Conservation (phyloP, 306 rosid genomes). For the Glycyrrhiza uralensis region DNA sequence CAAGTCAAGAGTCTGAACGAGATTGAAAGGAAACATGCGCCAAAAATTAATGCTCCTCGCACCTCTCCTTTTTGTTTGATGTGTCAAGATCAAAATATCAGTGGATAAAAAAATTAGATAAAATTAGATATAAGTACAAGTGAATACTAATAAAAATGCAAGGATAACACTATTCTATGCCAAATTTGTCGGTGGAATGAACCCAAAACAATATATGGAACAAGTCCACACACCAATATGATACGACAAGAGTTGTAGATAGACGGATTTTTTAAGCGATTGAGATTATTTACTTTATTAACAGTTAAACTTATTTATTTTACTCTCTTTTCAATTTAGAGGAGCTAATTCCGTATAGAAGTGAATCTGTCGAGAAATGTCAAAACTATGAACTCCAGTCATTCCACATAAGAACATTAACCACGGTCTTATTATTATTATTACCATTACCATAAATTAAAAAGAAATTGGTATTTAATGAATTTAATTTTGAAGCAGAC, state of each 20-base stretch:
- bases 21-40: background rate
- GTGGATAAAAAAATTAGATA: background rate
- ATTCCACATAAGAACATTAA: too few relatives aligned
- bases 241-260: constrained; percentile 13
- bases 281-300: too few relatives aligned
- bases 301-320: too few relatives aligned
- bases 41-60: background rate
- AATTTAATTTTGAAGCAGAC: background rate
- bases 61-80: background rate
- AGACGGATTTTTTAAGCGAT: too few relatives aligned
- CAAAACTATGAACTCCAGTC: too few relatives aligned
- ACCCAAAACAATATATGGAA: background rate
- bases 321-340: too few relatives aligned
- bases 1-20: background rate
- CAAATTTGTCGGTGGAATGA: constrained; percentile 41
- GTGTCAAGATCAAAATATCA: background rate
- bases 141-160: background rate
- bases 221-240: background rate
- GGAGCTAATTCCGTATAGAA: too few relatives aligned
- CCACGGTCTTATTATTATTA: too few relatives aligned
- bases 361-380: too few relatives aligned
- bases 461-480: background rate
- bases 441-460: background rate
- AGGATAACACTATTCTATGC: background rate
- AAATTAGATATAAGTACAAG: background rate